These are phyloP conservation scores for Schizonepeta tenuifolia DNA, from an alignment of 257 asterid genomes.

Conservation along the genomic window DNA sequence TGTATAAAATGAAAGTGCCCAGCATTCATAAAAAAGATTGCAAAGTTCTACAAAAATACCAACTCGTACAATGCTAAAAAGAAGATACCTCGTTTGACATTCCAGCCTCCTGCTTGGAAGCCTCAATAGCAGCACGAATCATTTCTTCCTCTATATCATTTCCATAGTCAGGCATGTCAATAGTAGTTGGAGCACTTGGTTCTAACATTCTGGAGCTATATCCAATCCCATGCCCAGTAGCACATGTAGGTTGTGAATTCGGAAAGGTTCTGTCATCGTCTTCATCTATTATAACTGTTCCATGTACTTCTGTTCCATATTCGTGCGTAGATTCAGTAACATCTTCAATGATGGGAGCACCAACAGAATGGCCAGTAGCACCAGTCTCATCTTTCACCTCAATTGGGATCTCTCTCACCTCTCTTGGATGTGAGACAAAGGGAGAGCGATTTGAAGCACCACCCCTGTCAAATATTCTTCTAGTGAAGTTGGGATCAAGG, in stretches of 20 bases:
- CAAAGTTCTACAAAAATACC: conserved; percentile 18
- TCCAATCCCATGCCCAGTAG: conserved; percentile 28
- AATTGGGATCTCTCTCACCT: conserved; percentile 81
- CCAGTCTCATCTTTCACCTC: conserved; percentile 78
- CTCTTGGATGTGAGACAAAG: conserved; percentile 78
- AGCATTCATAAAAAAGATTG: conserved; percentile 14
- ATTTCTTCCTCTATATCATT: conserved; percentile 97
- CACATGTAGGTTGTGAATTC: conserved; percentile 31
- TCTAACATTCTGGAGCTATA: conserved; percentile 25
- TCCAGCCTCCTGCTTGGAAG: conserved; percentile 84
- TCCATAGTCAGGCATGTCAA: conserved; percentile 59
- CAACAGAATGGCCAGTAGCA: conserved; percentile 38
- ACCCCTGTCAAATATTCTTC: conserved; percentile 52
- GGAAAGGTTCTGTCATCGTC: conserved; percentile 40
- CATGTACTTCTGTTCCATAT: conserved; percentile 63
- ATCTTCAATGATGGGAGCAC: conserved; percentile 68
- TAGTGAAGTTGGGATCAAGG: conserved; percentile 61
- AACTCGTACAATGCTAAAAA: conserved; percentile 26
- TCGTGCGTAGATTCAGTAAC: conserved; percentile 58
- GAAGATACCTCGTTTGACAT: conserved; percentile 42
- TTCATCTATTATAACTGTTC: conserved; percentile 60
- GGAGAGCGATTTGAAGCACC: conserved; percentile 52
- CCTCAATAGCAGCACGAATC: conserved; percentile 98
- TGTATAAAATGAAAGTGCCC: conserved; percentile 38
- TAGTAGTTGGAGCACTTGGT: conserved; percentile 68